Evolutionary conservation across 164 flowering plant genomes (phyloP).

Genomic region (Magnolia changhungtana): DNA sequence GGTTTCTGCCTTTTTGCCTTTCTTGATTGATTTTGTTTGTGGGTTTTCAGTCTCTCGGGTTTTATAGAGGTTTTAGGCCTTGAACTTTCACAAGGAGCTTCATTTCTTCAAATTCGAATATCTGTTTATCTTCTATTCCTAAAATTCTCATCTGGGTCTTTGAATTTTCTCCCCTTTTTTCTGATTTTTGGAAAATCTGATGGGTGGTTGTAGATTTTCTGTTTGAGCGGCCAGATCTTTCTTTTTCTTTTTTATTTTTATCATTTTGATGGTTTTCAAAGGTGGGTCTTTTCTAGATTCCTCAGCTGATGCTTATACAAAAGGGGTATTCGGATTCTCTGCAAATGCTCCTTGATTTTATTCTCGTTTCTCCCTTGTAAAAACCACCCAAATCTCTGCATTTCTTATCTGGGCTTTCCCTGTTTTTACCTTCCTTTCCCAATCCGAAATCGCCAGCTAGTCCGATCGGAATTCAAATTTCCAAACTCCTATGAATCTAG

Average conservation of each 20-base stretch:
- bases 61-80: not conserved
- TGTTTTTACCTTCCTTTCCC: slow-evolving; percentile 1
- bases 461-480: not conserved
- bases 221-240: slow-evolving; percentile 18
- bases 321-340: slow-evolving; percentile 39
- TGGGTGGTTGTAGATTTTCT: slow-evolving; percentile 22
- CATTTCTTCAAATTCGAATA: slow-evolving; percentile 4
- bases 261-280: slow-evolving; percentile 20
- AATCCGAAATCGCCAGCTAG: not conserved
- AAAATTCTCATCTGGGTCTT: slow-evolving; percentile 17
- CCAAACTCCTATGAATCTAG: not conserved
- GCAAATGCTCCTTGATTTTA: slow-evolving; percentile 30
- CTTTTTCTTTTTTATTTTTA: slow-evolving; percentile 24
- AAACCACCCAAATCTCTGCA: slow-evolving; percentile 17
- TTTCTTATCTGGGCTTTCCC: slow-evolving; percentile 17
- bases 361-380: slow-evolving; percentile 18
- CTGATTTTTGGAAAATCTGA: slow-evolving; percentile 6
- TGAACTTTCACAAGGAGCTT: not conserved
- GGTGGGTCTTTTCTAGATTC: slow-evolving; percentile 45
- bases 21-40: slow-evolving; percentile 3
- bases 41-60: slow-evolving; percentile 3
- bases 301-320: slow-evolving; percentile 28
- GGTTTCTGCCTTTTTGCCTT: slow-evolving; percentile 21
- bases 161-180: slow-evolving; percentile 5
- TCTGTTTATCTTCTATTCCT: not conserved